These are phyloP conservation scores for Nigrograna mackinnonii DNA, from an alignment of 2,329 filamentous ascomycete genomes.

Conservation along the genomic window DNA sequence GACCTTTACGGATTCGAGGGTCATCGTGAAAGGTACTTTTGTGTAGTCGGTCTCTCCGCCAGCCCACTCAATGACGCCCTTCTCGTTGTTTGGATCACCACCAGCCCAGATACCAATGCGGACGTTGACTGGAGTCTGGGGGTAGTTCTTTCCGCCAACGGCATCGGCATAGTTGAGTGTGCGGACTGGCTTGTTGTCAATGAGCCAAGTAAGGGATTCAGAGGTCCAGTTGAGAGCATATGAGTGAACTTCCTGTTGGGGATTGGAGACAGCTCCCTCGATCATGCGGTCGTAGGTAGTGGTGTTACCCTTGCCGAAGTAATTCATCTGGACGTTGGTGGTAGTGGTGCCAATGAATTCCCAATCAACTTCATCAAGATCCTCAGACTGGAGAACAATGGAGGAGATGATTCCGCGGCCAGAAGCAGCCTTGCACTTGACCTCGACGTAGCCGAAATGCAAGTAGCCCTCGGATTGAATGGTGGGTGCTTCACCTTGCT, in stretches of 20 bases:
- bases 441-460: conserved; percentile 80
- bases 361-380: conserved; percentile 87
- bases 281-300: conserved; percentile 71
- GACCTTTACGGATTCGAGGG: conserved; percentile 54
- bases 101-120: conserved; percentile 52
- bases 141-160: conserved; percentile 64
- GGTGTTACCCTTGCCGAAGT: conserved; percentile 74
- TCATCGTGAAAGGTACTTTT: conserved; percentile 56
- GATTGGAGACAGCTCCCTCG: conserved; percentile 60
- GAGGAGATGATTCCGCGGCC: conserved; percentile 79
- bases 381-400: conserved; percentile 81
- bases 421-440: conserved; percentile 74
- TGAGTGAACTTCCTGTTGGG: conserved; percentile 64
- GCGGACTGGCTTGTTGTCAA: conserved; percentile 70
- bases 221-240: conserved; percentile 76
- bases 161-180: conserved; percentile 63
- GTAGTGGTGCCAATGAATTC: conserved; percentile 74
- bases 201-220: conserved; percentile 67
- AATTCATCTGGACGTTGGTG: conserved; percentile 71
- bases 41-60: conserved; percentile 59
- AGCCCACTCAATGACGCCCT: conserved; percentile 70
- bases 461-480: conserved; percentile 81
- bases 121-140: conserved; percentile 74
- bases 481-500: conserved; percentile 60
- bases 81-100: conserved; percentile 47